Base-by-base conservation (phyloP, 1,284 basidiomycete genomes). In the Heliocybe sulcata region DNA sequence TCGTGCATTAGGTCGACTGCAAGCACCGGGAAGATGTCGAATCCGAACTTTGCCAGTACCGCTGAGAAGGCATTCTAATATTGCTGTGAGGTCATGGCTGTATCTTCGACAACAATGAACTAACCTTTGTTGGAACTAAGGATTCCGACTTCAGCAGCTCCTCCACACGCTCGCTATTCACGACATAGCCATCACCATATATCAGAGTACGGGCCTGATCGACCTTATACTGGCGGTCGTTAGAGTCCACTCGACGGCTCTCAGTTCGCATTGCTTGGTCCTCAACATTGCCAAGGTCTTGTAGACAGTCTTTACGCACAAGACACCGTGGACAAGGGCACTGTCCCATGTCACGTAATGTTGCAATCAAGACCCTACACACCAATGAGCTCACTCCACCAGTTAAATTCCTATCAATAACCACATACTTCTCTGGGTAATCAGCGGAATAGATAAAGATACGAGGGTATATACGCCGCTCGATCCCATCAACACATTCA, bases 31-130 rank as follows among this genome's bases (percentile, higher is more conserved):
- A 61, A 61, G 19, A 61, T 49, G 49, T 65, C 59, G 45, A 64
- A 62, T 3, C 51, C 57, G n/a, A 49, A 38, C 3, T 51, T 3
- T 0, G 35, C 23, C 0, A 66, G 48, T 3, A 20, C 33, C 1
- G n/a, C 52, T 0, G 65, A 70, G 55, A 72, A 73, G 1, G 69
- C 67, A 57, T 72, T 75, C 71, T 73, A 42, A 8, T 31, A 6
- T 4, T 31, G 4, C n/a, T 42, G 16, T 42, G 8, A 42, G 12
- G 8, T 63, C 56, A 54, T 60, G 26, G n/a, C 29, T 6, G 12
- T 6, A 31, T 12, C 29, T 31, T 4, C 29, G 12, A 31, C 4
- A 6, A 12, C 29, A 31, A 31, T 6, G 29, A 31, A 31, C 12
- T 58, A 29, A 69, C 65, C 2, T 56, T 29, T 0, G 64, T 68